Base-by-base conservation (phyloP, 1,284 basidiomycete species). In the Cryptococcus sp. region DNA sequence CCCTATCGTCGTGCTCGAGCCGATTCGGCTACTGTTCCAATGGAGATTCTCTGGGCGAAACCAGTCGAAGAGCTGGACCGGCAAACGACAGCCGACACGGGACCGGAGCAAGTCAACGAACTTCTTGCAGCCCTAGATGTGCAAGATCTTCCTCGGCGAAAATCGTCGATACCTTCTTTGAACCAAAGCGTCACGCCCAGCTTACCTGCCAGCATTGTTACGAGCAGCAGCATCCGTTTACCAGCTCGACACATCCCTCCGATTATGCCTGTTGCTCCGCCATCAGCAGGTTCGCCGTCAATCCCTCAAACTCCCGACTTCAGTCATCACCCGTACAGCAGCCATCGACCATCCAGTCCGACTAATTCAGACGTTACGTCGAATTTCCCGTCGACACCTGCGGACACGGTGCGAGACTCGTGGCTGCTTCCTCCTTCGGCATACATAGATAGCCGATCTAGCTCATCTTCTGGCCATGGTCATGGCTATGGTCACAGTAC, bases 291-390 rank as follows among this genome's bases (percentile, higher is more conserved):
- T 3, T 39, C 23, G 16, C 57, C 57, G 11, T 20, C 51, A 1
- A 38, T 51, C n/a, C 55, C 59, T 10, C 51, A 19, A 17, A 64
- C 68, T 2, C 61, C 67, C 3, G 62, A 64, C n/a, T 48, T 53
- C 15, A 19, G 47, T n/a, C 52, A 50, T 35, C 41, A 25, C 25
- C 42, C 41, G 6, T n/a, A 38, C 10, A 11, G 25, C 16, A 38
- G 17, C 25, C 49, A 58, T 50, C 51, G 58, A 38, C 57, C 68
- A 0, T 62, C 66, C 6, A 67, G 60, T 61, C 71, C 72, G 2
- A 72, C 67, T 5, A 61, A 61, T 54, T 71, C 72, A 23, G 72
- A 75, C 7, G 56, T 61, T 11, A 70, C 69, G 1, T 68, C 66
- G 1, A 47, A 54, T 10, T 70, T 62, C 57, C 72, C 67, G 0